Conservation (phyloP, 768 basidiomycete species). For the Russula lepida region DNA sequence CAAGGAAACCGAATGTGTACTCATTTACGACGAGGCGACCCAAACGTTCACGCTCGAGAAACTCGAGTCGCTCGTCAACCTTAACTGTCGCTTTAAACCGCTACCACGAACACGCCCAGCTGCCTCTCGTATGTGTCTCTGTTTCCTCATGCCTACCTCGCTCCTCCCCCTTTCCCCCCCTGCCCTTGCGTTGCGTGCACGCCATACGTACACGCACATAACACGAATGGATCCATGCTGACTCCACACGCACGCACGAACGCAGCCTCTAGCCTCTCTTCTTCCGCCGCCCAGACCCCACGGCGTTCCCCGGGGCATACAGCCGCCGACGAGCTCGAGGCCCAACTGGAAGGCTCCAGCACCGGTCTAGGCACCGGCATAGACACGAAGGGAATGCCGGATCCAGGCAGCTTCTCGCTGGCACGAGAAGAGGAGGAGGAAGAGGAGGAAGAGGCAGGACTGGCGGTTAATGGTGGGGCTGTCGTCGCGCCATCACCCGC, state of each 20-base stretch:
- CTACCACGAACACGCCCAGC: constrained; percentile 10
- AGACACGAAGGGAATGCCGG: constrained; percentile 31
- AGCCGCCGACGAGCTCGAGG: constrained; percentile 24
- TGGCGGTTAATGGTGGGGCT: neutral
- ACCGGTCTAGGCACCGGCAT: constrained; percentile 23
- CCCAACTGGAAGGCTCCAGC: constrained; percentile 18
- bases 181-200: neutral
- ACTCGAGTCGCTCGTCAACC: constrained; percentile 18
- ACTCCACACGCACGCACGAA: neutral
- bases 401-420: constrained; percentile 14
- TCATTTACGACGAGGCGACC: constrained; percentile 71
- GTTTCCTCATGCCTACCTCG: neutral
- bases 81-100: constrained; percentile 8
- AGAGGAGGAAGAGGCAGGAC: neutral
- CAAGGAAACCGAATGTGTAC: constrained; percentile 66
- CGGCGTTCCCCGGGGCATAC: constrained; percentile 5
- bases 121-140: constrained; percentile 14
- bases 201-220: neutral
- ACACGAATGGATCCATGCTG: neutral
- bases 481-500: neutral
- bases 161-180: neutral
- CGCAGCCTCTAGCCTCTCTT: neutral
- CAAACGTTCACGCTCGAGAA: constrained; percentile 21
- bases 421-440: neutral
- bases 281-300: constrained; percentile 5